These are phyloP conservation scores for Hirschfeldia incana DNA, from an alignment of 345 rosid species.

Conservation along the genomic window DNA sequence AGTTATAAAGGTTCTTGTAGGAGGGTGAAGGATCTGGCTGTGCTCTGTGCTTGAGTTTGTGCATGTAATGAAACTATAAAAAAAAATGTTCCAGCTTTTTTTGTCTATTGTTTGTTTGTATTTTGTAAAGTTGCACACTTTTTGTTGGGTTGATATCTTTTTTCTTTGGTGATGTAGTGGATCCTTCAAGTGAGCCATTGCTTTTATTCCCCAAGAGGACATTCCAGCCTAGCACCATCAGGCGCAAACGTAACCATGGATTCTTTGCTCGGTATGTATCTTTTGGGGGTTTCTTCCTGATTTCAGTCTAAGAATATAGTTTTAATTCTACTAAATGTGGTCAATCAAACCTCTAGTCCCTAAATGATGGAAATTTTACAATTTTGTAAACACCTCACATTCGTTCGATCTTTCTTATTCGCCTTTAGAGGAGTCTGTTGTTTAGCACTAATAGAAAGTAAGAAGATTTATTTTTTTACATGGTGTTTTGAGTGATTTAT, in stretches of 20 bases:
- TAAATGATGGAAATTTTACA: background rate
- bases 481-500: constrained; percentile 12
- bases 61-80: background rate
- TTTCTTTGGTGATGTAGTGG: constrained; percentile 46
- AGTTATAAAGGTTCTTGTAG: background rate
- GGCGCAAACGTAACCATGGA: constrained; percentile 88
- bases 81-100: background rate
- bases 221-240: constrained; percentile 83
- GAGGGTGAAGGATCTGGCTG: background rate
- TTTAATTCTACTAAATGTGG: background rate
- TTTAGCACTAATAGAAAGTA: background rate
- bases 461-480: background rate
- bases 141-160: background rate
- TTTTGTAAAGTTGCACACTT: background rate
- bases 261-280: constrained; percentile 78
- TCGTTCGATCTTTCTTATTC: background rate
- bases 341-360: background rate
- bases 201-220: constrained; percentile 77
- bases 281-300: background rate
- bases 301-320: background rate
- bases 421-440: background rate
- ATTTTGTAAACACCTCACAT: background rate
- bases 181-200: constrained; percentile 74
- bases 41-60: background rate
- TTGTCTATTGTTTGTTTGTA: background rate